Evolutionary conservation across 2,329 filamentous ascomycete genomes (phyloP), one percentile per base, ranked within the genome.

Genomic region (Colletotrichum zoysiae): DNA sequence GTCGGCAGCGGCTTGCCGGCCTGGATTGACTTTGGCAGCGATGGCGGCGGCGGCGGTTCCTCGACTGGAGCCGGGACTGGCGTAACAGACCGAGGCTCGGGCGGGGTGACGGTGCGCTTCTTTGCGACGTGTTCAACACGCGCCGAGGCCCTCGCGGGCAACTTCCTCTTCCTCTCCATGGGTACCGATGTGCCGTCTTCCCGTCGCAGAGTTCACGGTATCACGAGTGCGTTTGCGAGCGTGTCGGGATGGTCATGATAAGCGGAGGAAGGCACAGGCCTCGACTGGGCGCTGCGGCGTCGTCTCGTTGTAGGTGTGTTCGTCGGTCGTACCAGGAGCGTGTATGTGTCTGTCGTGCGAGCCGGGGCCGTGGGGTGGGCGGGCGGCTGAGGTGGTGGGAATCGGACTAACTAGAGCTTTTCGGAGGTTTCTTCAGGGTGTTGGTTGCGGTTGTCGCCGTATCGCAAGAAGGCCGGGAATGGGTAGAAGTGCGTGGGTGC

Each of bases 1-100:
- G 91, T 93, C 2, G 93, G 93, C 42, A 95, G 82, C 20, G 92
- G 90, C 77, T 92, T 89, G 60, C 90, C 90, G 2, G 91, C 82
- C 75, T 87, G 84, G 46, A 95, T 82, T 57, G 88, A 89, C 73
- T 86, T 89, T 35, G 92, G 92, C 66, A 95, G 78, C 67, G 82
- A 82, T 75, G 81, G 80, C 60, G 78, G 81, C 18, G 81, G 79
- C 67, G 79, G 80, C 53, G 79, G 75, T 72, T 74, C 77, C 33
- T 83, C 81, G 53, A 79, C 80, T 8, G 82, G 79, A 64, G 77
- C 76, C 8, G 82, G 79, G 51, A 81, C 79, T 38, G 87, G 84
- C 62, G 88, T 87, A 67, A 82, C 80, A 50, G 87, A 86, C 73
- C 81, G 82, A 53, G 79, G 79, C 26, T 88, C 86, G 70, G 87